Base-by-base conservation (phyloP, 345 rosid species). In the Leavenworthia alabamica region DNA sequence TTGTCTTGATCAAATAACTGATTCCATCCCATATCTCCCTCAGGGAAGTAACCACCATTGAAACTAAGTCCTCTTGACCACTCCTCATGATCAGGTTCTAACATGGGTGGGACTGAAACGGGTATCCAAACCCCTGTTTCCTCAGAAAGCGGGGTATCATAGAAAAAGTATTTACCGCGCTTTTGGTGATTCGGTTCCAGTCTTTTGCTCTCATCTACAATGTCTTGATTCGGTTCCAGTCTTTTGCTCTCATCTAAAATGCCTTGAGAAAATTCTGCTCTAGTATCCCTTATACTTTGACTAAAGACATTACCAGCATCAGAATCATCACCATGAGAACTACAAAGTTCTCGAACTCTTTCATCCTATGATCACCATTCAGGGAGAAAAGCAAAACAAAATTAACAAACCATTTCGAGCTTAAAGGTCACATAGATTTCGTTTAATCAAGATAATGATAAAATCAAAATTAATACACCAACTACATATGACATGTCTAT, bases 81-180 rank as follows among this genome's bases (percentile, higher is more conserved):
- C 64, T 88, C 86, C 32, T 83, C 89, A 10, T 61, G 80, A 42
- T 85, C 82, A 44, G 71, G 64, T 56, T 84, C 97, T 42, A 78
- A 74, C 97, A 82, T 82, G 0, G 97, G 97, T 24, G 99, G 99
- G 66, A 89, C 94, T 24, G 99, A 93, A 41, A 93, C 94, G 0
- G 97, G 97, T 67, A 93, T 93, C 99, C 99, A 93, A 59, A 59
- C 77, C 40, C 99, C 99, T 7, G 99, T 93, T 45, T 93, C 96
- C 60, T 93, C 99, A 44, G 75, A 71, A 29, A 73, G 84, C 0
- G 97, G 99, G 0, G 82, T 20, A 50, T 87, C 99, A 50, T 89
- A 92, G 74, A 60, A 82, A 73, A 92, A 92, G 73, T 81, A 92
- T 74, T 83, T 89, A 29, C 93, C 87, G 1, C 42, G 66, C 71